A percentile compares a stretch with the other conserved stretches of the same genome.
phyloP scores from a whole-genome alignment of 768 basidiomycete genomes.

The Thelephora ganbajun region DNA sequence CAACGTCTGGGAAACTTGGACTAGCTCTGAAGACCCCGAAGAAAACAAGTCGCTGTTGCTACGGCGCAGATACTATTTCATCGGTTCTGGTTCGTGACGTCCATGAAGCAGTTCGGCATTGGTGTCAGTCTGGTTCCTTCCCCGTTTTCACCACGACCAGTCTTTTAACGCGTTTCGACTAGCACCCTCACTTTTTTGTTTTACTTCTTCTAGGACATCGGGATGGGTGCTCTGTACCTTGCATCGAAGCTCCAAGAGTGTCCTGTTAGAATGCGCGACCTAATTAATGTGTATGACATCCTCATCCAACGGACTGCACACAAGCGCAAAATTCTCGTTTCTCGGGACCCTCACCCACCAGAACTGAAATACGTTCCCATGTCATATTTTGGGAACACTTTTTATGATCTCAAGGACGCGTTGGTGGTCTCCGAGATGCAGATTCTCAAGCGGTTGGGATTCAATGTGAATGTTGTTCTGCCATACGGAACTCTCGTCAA shows the following conservation, averaged over 20 bases:
- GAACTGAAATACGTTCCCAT: slow-evolving; percentile 63
- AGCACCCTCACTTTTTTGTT: not conserved
- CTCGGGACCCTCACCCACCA: slow-evolving; percentile 9
- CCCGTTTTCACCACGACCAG: not conserved
- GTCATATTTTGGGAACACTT: slow-evolving; percentile 79
- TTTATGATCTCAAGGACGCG: slow-evolving; percentile 91
- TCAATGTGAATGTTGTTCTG: slow-evolving; percentile 85
- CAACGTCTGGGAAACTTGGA: not conserved
- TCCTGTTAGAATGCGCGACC: slow-evolving; percentile 80
- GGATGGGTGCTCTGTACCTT: slow-evolving; percentile 24
- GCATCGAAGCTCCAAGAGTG: slow-evolving; percentile 86
- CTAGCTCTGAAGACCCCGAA: slow-evolving; percentile 16
- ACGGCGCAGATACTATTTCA: slow-evolving; percentile 95
- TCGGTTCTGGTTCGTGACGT: slow-evolving; percentile 91
- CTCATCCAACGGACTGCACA: slow-evolving; percentile 65
- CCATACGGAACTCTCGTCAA: slow-evolving; percentile 93
- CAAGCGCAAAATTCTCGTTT: slow-evolving; percentile 17
- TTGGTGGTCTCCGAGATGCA: slow-evolving; percentile 96
- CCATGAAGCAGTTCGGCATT: slow-evolving; percentile 89
- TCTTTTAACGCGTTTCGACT: not conserved
- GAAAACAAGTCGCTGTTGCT: slow-evolving; percentile 94
- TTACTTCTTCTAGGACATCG: slow-evolving; percentile 36
- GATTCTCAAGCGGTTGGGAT: slow-evolving; percentile 87
- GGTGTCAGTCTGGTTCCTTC: slow-evolving; percentile 41
- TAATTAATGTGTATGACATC: slow-evolving; percentile 89